Base-by-base conservation (phyloP, 495 filamentous ascomycete species). In the Penicillium parvum region DNA sequence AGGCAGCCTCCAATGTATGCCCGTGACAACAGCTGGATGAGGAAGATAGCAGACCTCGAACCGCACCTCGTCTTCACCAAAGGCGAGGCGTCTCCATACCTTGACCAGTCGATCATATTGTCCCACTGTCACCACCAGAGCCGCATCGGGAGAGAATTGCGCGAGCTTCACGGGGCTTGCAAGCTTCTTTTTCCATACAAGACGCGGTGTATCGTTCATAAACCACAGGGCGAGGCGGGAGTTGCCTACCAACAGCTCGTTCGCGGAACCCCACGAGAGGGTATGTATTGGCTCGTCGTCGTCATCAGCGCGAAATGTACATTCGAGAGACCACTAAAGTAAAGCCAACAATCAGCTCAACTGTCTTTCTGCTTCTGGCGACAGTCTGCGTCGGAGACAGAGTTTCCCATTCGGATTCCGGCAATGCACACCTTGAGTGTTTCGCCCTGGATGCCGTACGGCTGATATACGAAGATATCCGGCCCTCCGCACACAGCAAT, bases 21-120 rank as follows among this genome's bases (percentile, higher is more conserved):
- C 79, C 7, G 86, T 95, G 20, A 99, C 79, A 0, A 83, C 68
- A 34, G 75, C 69, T 1, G 89, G 90, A 63, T 99, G 92, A 9
- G 82, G 68, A 1, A 99, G 78, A 64, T 99, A 99, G 4, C 81
- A 79, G 55, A 90, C 86, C 53, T 97, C 92, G 60, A 96, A 96
- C 21, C 86, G 79, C 16, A 86, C 85, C 52, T 91, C 86, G 46
- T 86, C 82, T 8, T 79, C 76, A 12, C 87, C 88, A 61, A 88
- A 95, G n/a, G 84, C 85, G 14, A 94, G 66, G 47, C 91, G 74
- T 47, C 88, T 78, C 92, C 92, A 99, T 57, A 97, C 76, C 65
- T 97, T 99, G 35, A 91, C 80, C 15, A 97, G 69, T 28, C 84
- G 76, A 57, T 97, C 92, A 58, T 87, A 81, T 33, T 68, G 67